These are phyloP conservation scores for Tieghemostelium lacteum DNA, from an alignment of 78 protist genomes.

Conservation along the genomic window DNA sequence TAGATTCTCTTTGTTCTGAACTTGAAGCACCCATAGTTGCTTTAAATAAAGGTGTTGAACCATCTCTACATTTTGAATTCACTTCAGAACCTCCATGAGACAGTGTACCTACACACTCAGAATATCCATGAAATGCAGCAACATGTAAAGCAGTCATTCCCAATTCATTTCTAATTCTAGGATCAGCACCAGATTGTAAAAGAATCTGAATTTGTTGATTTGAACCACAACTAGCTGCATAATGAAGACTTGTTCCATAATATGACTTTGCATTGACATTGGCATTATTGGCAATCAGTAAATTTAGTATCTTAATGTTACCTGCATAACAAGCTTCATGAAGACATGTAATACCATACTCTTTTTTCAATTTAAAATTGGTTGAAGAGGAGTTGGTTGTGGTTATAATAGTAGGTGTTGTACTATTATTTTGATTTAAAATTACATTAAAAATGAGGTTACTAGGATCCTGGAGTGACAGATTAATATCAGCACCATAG, in stretches of 20 bases:
- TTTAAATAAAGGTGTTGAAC: constrained; percentile 53
- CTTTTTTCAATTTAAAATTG: constrained; percentile 31
- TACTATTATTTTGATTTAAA: too few relatives aligned
- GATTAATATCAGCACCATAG: constrained; percentile 49
- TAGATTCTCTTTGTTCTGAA: not conserved
- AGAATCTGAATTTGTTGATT: constrained; percentile 16
- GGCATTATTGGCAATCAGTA: constrained; percentile 3
- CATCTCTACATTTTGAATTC: constrained; percentile 47
- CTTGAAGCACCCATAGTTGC: constrained; percentile 45
- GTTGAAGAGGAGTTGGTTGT: not conserved
- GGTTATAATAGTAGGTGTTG: too few relatives aligned
- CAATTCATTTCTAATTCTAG: constrained; percentile 37
- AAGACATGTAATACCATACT: constrained; percentile 47
- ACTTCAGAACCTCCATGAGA: constrained; percentile 43
- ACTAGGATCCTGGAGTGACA: constrained; percentile 1
- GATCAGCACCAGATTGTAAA: constrained; percentile 35
- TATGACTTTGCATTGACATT: constrained; percentile 50
- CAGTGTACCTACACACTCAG: not conserved
- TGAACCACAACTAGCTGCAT: constrained; percentile 35
- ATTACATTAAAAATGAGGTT: not conserved
- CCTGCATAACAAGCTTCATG: constrained; percentile 57
- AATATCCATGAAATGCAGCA: constrained; percentile 53
- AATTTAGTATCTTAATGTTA: not conserved
- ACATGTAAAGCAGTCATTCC: constrained; percentile 68
- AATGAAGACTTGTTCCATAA: constrained; percentile 58